phyloP scores from a whole-genome alignment of 225 moss, liverwort and hornwort genomes.

The Bryoerythrophyllum caledonicum region DNA sequence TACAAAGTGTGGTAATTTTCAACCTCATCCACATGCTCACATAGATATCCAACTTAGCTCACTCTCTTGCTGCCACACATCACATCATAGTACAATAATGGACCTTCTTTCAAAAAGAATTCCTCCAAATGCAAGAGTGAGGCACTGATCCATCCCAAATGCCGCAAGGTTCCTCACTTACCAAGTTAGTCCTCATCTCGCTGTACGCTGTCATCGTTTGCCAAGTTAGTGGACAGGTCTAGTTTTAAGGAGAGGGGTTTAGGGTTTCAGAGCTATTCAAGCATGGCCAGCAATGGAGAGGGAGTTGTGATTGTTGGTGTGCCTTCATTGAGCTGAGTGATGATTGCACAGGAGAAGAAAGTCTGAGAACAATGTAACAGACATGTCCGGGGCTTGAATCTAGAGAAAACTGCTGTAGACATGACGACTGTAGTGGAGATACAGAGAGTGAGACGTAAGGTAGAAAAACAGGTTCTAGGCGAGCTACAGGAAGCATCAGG shows the following conservation, averaged over 20 bases:
- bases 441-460: too few species aligned
- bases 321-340: too few species aligned
- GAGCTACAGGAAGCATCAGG: background rate
- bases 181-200: background rate
- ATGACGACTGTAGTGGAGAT: too few species aligned
- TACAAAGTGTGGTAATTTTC: background rate
- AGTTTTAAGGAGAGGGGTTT: background rate
- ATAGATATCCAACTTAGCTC: background rate
- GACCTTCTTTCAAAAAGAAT: background rate
- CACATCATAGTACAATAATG: background rate
- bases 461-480: background rate
- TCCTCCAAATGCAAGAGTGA: background rate
- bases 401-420: too few species aligned
- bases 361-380: background rate
- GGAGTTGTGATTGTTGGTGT: constrained; percentile 27
- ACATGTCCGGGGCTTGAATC: too few species aligned
- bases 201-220: too few species aligned
- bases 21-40: background rate
- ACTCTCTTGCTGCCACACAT: background rate
- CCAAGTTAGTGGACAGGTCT: too few species aligned
- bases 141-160: background rate
- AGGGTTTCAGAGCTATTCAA: background rate
- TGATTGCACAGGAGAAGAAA: background rate
- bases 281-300: constrained; percentile 24
- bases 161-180: background rate